Conservation (phyloP, 1,139 yeast species). For the Zygosaccharomyces pseudobailii region DNA sequence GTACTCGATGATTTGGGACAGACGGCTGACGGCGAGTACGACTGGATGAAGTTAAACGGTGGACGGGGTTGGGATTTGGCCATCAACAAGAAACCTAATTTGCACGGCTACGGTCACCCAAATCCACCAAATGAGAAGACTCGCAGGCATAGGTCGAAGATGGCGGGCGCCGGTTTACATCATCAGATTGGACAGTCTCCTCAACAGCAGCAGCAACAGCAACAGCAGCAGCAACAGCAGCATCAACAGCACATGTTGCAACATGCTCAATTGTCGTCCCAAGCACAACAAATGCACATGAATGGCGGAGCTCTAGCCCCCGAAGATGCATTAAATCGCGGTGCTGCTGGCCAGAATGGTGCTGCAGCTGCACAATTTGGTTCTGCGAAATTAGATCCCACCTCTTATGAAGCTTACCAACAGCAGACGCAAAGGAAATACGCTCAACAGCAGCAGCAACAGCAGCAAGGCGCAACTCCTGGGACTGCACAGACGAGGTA, state of each 20-base stretch:
- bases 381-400: conserved; percentile 30
- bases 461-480: conserved; percentile 13
- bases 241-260: conserved; percentile 17
- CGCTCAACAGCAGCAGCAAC: conserved; percentile 31
- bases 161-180: conserved; percentile 14
- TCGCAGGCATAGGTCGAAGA: conserved; percentile 37
- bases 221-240: conserved; percentile 17
- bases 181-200: conserved; percentile 23
- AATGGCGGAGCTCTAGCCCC: conserved; percentile 7
- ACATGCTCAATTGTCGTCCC: conserved; percentile 14
- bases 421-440: conserved; percentile 35
- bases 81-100: conserved; percentile 70
- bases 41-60: conserved; percentile 78
- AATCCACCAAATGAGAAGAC: conserved; percentile 46
- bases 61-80: conserved; percentile 83
- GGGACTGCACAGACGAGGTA: background rate
- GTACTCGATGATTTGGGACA: conserved; percentile 56
- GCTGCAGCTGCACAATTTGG: conserved; percentile 6
- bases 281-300: conserved; percentile 2
- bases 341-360: background rate
- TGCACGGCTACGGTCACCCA: conserved; percentile 79
- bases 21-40: conserved; percentile 63
- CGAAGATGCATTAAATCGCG: background rate
- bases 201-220: conserved; percentile 21
- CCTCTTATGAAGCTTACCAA: conserved; percentile 36